A percentile compares a stretch with the other conserved stretches of the same genome.
Conservation (phyloP, 129 eudicot species). For the Dittrichia graveolens region DNA sequence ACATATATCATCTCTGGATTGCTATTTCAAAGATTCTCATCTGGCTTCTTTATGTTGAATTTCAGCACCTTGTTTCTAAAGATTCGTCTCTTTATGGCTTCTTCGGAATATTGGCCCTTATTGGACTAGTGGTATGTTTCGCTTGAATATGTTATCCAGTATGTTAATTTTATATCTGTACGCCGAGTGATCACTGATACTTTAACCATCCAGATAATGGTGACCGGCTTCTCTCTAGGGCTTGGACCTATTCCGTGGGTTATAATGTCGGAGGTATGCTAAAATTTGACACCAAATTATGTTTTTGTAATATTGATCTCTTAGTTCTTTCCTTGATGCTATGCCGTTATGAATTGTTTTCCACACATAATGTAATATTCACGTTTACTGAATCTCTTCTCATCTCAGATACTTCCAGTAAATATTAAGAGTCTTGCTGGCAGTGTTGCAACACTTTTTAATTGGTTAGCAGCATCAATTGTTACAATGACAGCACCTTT, state of each 20-base stretch:
- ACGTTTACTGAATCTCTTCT: slow-evolving; percentile 5
- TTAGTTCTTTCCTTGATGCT: no score
- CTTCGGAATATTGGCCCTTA: slow-evolving; percentile 54
- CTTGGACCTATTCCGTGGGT: slow-evolving; percentile 90
- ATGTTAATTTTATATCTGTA: neutral
- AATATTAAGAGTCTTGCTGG: slow-evolving; percentile 85
- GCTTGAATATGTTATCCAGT: neutral
- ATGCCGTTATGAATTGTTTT: slow-evolving; percentile 3
- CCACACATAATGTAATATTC: neutral
- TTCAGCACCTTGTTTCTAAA: slow-evolving; percentile 53
- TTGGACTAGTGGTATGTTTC: slow-evolving; percentile 66
- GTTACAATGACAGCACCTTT: slow-evolving; percentile 70
- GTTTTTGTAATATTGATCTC: no score
- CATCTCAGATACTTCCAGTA: slow-evolving; percentile 79
- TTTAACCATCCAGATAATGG: slow-evolving; percentile 55
- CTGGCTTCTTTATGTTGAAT: slow-evolving; percentile 1
- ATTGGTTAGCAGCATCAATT: slow-evolving; percentile 68
- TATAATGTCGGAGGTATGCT: slow-evolving; percentile 88
- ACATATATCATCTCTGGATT: neutral
- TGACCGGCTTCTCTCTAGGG: slow-evolving; percentile 72
- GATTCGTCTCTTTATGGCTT: slow-evolving; percentile 39
- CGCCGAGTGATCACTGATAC: slow-evolving; percentile 4
- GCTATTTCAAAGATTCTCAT: neutral
- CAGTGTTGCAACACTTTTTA: slow-evolving; percentile 73
- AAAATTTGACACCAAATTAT: neutral